These are phyloP conservation scores for Barnettozyma sucrosica DNA, from an alignment of 805 yeast species.

Conservation along the genomic window DNA sequence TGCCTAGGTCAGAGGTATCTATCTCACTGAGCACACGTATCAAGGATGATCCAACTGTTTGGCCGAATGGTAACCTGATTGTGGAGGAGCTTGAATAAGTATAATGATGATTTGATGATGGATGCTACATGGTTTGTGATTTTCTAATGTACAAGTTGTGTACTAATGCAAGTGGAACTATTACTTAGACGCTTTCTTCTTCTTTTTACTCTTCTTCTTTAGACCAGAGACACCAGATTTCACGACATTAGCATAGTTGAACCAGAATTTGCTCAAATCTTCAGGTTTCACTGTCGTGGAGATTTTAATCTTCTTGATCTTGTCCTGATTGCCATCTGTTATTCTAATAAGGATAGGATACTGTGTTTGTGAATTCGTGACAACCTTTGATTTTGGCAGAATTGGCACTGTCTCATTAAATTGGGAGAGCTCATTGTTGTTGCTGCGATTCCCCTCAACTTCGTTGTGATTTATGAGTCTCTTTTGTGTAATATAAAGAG, in stretches of 20 bases:
- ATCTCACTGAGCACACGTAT: slow-evolving; percentile 28
- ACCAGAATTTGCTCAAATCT: slow-evolving; percentile 70
- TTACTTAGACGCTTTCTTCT: slow-evolving; percentile 39
- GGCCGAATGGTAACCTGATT: slow-evolving; percentile 62
- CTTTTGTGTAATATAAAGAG: slow-evolving; percentile 57
- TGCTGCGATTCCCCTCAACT: slow-evolving; percentile 22
- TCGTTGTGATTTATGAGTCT: slow-evolving; percentile 33
- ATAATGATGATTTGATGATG: neutral
- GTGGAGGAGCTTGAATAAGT: slow-evolving; percentile 32
- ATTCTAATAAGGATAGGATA: slow-evolving; percentile 68
- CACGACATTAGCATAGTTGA: slow-evolving; percentile 59
- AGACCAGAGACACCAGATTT: slow-evolving; percentile 72
- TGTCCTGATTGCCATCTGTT: slow-evolving; percentile 49
- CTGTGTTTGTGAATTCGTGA: slow-evolving; percentile 26
- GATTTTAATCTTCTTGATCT: slow-evolving; percentile 48
- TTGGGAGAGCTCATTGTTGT: slow-evolving; percentile 19
- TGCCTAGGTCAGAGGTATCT: slow-evolving; percentile 47
- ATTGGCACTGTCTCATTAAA: slow-evolving; percentile 18
- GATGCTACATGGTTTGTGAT: neutral
- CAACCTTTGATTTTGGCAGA: slow-evolving; percentile 24
- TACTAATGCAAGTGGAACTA: neutral
- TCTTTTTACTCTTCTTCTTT: slow-evolving; percentile 73
- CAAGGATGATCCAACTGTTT: slow-evolving; percentile 40
- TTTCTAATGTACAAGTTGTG: neutral
- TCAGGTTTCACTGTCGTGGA: slow-evolving; percentile 67